phyloP scores from a whole-genome alignment of 495 filamentous ascomycete genomes.

The Xeromyces bisporus region DNA sequence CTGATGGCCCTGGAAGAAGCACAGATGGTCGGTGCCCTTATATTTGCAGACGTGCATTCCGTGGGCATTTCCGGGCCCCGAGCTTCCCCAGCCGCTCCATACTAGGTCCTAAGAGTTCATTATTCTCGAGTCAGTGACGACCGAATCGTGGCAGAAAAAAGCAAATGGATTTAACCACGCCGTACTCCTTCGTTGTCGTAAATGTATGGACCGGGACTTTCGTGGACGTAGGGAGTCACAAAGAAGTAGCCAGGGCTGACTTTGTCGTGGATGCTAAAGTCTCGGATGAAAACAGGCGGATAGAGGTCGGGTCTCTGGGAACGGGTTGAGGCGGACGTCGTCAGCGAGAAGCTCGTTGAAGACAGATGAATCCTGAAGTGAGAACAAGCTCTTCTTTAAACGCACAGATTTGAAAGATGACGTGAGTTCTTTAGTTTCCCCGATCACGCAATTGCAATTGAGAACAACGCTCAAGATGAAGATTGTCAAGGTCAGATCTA shows the following conservation, averaged over 20 bases:
- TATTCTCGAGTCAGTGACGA: conserved; percentile 14
- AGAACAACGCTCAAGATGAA: conserved; percentile 5
- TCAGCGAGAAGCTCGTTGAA: no score
- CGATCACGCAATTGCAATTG: conserved; percentile 3
- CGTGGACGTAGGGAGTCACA: conserved; percentile 11
- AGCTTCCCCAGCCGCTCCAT: conserved; percentile 29
- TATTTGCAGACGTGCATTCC: conserved; percentile 16
- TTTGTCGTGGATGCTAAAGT: conserved; percentile 12
- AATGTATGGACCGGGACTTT: conserved; percentile 8
- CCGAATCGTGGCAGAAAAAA: conserved; percentile 22
- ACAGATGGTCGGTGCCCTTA: conserved; percentile 24
- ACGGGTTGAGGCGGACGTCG: no score
- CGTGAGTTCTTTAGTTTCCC: conserved; percentile 8
- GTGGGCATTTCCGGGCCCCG: conserved; percentile 24
- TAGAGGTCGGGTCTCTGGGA: conserved; percentile 26
- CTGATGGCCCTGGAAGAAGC: conserved; percentile 21
- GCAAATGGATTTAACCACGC: not conserved
- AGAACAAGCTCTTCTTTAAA: not conserved
- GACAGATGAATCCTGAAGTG: not conserved
- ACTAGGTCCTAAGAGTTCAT: conserved; percentile 26
- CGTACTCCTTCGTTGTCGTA: conserved; percentile 6
- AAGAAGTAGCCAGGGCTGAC: conserved; percentile 14
- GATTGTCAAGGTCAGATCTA: no score
- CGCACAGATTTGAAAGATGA: conserved; percentile 16
- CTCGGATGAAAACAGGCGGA: conserved; percentile 17